phyloP scores from a whole-genome alignment of 2,329 filamentous ascomycete species.

The Colletotrichum musicola region DNA sequence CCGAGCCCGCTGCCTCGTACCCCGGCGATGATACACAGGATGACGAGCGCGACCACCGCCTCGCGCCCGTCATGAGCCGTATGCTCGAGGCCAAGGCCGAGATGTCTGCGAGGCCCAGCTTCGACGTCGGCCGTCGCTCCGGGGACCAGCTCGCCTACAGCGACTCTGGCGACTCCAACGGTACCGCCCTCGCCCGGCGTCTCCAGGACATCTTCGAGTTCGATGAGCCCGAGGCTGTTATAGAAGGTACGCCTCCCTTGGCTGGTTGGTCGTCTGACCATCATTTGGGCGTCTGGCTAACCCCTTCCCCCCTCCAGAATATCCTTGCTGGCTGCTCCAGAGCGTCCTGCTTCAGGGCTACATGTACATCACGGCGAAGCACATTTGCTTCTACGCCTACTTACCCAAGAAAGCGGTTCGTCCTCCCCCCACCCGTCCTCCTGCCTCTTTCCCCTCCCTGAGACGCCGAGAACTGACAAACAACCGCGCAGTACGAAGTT shows the following conservation, averaged over 20 bases:
- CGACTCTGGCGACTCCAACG: conserved; percentile 51
- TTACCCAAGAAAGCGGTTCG: conserved; percentile 90
- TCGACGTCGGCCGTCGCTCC: conserved; percentile 63
- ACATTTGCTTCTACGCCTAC: conserved; percentile 98
- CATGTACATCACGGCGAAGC: conserved; percentile 92
- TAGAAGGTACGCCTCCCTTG: conserved; percentile 70
- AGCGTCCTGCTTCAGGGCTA: conserved; percentile 94
- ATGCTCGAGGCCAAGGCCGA: conserved; percentile 81
- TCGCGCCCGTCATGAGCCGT: conserved; percentile 80
- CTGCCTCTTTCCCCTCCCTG: conserved; percentile 5
- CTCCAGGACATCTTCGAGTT: conserved; percentile 91
- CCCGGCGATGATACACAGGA: conserved; percentile 35
- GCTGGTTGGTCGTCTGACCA: background rate
- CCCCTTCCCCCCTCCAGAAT: conserved; percentile 67
- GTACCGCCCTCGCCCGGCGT: conserved; percentile 74
- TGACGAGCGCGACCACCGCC: conserved; percentile 56
- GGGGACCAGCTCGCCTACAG: conserved; percentile 52
- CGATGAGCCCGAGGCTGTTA: conserved; percentile 83
- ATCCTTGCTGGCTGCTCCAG: conserved; percentile 92
- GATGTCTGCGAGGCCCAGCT: conserved; percentile 70
- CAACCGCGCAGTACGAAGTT: conserved; percentile 68
- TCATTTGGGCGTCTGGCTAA: conserved; percentile 37
- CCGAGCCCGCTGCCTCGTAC: conserved; percentile 40
- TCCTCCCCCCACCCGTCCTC: conserved; percentile 22
- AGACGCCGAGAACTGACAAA: background rate